Evolutionary conservation across 225 moss, liverwort and hornwort genomes (phyloP), one percentile per base, ranked within the genome.

Genomic region (Asterella californica): DNA sequence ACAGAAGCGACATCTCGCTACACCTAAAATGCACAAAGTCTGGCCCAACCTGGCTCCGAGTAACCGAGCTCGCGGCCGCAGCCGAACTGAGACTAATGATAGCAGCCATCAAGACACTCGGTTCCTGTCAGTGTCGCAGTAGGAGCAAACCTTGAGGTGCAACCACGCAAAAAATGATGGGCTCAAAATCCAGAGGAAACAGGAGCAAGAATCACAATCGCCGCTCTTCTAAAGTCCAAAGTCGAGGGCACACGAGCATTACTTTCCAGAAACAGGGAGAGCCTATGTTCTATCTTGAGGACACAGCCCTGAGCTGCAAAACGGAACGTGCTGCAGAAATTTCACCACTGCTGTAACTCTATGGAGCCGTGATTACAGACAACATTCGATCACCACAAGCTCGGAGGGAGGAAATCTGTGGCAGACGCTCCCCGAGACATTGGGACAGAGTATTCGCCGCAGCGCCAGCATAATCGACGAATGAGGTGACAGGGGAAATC

Each of bases 41-140:
- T 25, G 48, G 12, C 24, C 78, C 22, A 22, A 69, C 67, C 79
- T 79, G 30, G 29, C 32, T 52, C 66, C 54, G 42, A 48, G 53
- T 67, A 53, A 29, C 79, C 46, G 53, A 48, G 22, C 68, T 33
- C 79, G 52, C 79, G 45, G 79, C 48, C 53, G 14, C 7, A 69
- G 49, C 79, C 64, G 66, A 66, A 47, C 46, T 9, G 22, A 79
- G 33, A 64, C 62, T 69, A 15, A 33, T 22, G n/a, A 79, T 54
- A 34, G 79, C 79, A 14, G 79, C 79, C 79, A 79, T 79, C 18
- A 0, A 14, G 68, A 45, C 47, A n/a, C 0, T 18, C 50, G 78
- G 24, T 19, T 70, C 18, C 21, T 0, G 38, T 22, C 38, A 70
- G 11, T 45, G 22, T 25, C 24, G 10, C 37, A 10, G 21, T 7